Percentiles rank a stretch among this genome's conserved stretches.
Conservation (phyloP, 2,329 filamentous ascomycete species). For the Chrysoporthe deuterocubensis region DNA sequence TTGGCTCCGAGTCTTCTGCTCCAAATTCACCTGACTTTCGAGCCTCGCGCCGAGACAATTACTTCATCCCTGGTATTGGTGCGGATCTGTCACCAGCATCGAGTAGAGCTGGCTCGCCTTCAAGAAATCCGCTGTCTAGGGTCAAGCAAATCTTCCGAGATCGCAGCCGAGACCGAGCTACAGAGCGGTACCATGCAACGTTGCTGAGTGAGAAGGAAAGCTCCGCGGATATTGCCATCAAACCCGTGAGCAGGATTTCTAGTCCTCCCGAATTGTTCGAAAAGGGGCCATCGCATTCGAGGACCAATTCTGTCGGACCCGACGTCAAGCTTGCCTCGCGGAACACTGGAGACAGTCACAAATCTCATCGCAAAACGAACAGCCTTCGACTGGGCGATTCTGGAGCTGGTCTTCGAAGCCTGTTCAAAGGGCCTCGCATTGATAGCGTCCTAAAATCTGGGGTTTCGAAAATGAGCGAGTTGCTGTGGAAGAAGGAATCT, state of each 20-base stretch:
- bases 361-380: slow-evolving; percentile 51
- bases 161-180: slow-evolving; percentile 51
- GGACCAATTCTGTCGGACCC: slow-evolving; percentile 44
- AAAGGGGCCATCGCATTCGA: slow-evolving; percentile 33
- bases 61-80: slow-evolving; percentile 61
- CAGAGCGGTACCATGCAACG: slow-evolving; percentile 37
- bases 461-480: slow-evolving; percentile 60
- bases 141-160: slow-evolving; percentile 62
- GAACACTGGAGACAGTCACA: slow-evolving; percentile 52
- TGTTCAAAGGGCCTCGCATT: slow-evolving; percentile 78
- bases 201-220: slow-evolving; percentile 39
- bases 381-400: slow-evolving; percentile 53
- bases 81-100: slow-evolving; percentile 66
- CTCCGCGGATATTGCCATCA: slow-evolving; percentile 17
- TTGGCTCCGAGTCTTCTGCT: slow-evolving; percentile 50
- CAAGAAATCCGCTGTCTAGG: slow-evolving; percentile 60
- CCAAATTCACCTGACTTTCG: slow-evolving; percentile 59
- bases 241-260: slow-evolving; percentile 12
- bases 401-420: slow-evolving; percentile 65
- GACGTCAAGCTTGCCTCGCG: slow-evolving; percentile 41
- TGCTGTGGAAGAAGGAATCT: slow-evolving; percentile 60
- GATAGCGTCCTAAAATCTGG: slow-evolving; percentile 70
- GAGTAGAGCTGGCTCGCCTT: slow-evolving; percentile 65
- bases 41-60: slow-evolving; percentile 46
- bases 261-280: slow-evolving; percentile 31